Evolutionary conservation across 208 protist genomes (phyloP), one percentile per base, ranked within the genome.

Genomic region (Leishmania martiniquensis): DNA sequence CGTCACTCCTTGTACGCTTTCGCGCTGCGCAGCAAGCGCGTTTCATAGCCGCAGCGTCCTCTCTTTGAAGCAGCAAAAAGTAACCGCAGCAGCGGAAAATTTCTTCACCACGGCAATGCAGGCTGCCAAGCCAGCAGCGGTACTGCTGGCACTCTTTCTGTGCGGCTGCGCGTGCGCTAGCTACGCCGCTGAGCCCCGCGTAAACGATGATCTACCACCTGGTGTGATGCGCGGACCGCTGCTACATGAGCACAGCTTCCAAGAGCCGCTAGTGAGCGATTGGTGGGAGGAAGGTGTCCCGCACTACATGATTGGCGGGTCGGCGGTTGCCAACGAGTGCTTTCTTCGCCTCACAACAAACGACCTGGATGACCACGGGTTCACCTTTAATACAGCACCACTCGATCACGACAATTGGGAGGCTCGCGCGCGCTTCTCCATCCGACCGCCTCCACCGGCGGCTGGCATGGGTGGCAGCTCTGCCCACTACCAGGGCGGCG

Each of bases 281-380:
- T 97, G 93, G 93, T 97, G 93, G 93, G 86, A 95, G 67, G 93
- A 95, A 72, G 93, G 93, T 4, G 87, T 97, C 0, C 91, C 93
- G 12, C 90, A 97, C 74, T 97, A 88, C 81, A 93, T 95, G 88
- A 90, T 97, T 74, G 91, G 93, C 25, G 93, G 91, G 10, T 89
- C 87, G 25, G 86, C 93, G 51, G 85, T 96, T 20, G 90, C 91
- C 1, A 96, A 89, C 54, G 91, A 93, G 69, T 87, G 91, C n/a
- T 95, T 94, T 65, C 68, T 97, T 72, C 88, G 93, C 6, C 86
- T 97, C 47, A 95, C 93, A 20, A 87, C 84, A 0, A 85, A 94
- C 65, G 89, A 87, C 55, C 85, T 93, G 7, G 88, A 90, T 51
- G 85, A 92, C 67, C 82, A 91, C 74, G 93, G 93, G 39, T 97